Evolutionary conservation across 2,329 filamentous ascomycete species (phyloP).

Genomic region (Cladophialophora immunda): DNA sequence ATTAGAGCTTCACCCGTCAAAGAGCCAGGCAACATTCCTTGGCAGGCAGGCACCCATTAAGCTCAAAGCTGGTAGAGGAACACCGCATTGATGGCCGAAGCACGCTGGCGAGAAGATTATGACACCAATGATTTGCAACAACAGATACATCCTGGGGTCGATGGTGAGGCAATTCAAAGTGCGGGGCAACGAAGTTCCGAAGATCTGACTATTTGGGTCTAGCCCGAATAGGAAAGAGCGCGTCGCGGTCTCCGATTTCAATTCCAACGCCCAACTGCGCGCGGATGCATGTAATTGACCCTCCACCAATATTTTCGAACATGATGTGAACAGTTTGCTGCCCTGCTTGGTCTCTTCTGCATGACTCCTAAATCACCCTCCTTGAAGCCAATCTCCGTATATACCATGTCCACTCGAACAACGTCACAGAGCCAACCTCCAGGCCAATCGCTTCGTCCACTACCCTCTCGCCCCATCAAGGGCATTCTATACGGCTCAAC

Average conservation of each 20-base stretch:
- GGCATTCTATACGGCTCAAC: conserved; percentile 70
- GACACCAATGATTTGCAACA: conserved; percentile 4
- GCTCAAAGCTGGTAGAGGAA: no score
- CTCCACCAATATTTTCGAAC: conserved; percentile 9
- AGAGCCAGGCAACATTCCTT: no score
- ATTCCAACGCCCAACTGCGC: not conserved
- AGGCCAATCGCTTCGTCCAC: conserved; percentile 42
- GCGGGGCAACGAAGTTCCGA: not conserved
- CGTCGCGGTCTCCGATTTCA: not conserved
- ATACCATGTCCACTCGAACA: conserved; percentile 14
- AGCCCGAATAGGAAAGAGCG: not conserved
- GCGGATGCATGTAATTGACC: not conserved
- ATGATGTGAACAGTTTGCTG: conserved; percentile 8
- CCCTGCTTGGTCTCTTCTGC: conserved; percentile 15
- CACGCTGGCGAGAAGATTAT: no score
- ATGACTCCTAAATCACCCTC: conserved; percentile 23
- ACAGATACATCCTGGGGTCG: no score
- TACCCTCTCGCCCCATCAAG: conserved; percentile 48
- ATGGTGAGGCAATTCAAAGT: no score
- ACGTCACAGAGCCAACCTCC: conserved; percentile 27
- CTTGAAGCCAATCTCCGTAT: conserved; percentile 26
- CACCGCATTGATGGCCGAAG: no score
- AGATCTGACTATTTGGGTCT: not conserved
- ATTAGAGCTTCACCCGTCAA: no score
- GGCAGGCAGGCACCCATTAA: no score